Evolutionary conservation across 176 grass and related monocot genomes (phyloP), one percentile per base, ranked within the genome.

Genomic region (Rhynchospora pubera): DNA sequence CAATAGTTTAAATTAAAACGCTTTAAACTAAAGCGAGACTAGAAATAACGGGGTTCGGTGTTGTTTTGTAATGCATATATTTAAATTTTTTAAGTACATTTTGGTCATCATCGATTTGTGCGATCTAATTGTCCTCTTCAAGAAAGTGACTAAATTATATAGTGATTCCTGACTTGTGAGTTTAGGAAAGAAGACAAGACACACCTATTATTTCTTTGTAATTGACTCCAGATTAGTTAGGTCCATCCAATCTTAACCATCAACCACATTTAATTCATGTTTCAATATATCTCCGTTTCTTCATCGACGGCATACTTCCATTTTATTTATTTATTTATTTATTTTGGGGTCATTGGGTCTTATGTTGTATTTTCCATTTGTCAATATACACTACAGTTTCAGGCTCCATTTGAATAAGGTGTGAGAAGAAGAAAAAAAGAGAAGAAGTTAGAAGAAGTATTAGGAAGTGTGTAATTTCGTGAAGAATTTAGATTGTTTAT

Each of bases 161-260:
- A 39, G 34, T 39, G 34, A 39, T 39, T 39, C 4, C 21, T 62
- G 21, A 62, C 7, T 62, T 22, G 1, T 61, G 62, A 65, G 28
- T 65, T 65, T 1, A 65, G 26, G 34, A 34, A 65, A 65, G 2
- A 65, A 65, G 30, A 32, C 62, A 64, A 39, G 34, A 39, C 34
- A 39, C 53, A n/a, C 9, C 14, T 30, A 58, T 32, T 19, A n/a
- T 55, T 50, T 77, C 51, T 32, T 28, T 79, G 47, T 30, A 61
- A 61, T 61, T 79, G 53, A 79, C 77, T 5, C 3, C 53, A 39
- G 15, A 58, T 53, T 79, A 12, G 77, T 79, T 79, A 79, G 77
- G 55, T 59, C 24, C 18, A 79, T 79, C 53, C 14, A 61, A 61
- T 60, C 55, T 26, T 28, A 59, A 61, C 55, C 77, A 79, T 60